Evolutionary conservation across 2,329 filamentous ascomycete genomes (phyloP), one percentile per base, ranked within the genome.

Genomic region (Alternaria solani): DNA sequence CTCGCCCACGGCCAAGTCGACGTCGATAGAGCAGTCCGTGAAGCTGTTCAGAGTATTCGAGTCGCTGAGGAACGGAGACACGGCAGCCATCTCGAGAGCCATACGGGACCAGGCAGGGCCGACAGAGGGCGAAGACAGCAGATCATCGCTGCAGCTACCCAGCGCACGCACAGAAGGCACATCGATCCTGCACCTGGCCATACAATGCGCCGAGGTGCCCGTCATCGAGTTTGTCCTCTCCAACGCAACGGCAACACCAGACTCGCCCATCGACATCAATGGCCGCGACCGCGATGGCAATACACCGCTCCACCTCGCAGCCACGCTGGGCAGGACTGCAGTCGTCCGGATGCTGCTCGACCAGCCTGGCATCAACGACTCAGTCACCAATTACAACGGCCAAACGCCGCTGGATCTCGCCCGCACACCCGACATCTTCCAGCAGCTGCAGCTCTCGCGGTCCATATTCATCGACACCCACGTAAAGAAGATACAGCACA

Each of bases 201-300:
- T 98, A 44, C 95, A 99, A 80, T 98, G 94, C 79, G 94, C 95
- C 51, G 95, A 98, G 77, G 86, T 91, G 49, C 89, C 92, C 20
- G 93, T 99, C 28, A 91, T 99, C 55, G 94, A 99, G 77, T 97
- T 94, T 73, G 91, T 98, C n/a, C 81, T 99, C 43, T 94, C 93
- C 2, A 84, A 85, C 53, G 83, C 81, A 18, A 79, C 76, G 4
- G 64, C 76, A 3, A 70, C 74, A 5, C 70, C 78, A 2, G 86
- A 92, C 63, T 88, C 90, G 30, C 85, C 80, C 42, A 83, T 96
- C 55, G 93, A 98, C 74, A 83, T 98, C 77, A 99, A 98, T 78
- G 89, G 91, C 41, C 89, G 91, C 62, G 95, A 99, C 80, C 91
- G 91, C 68, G 94, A 98, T 71, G 95, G 95, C 62, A 99, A 98